Evolutionary conservation across 176 grass and related monocot species (phyloP), one percentile per base, ranked within the genome.

Genomic region (Carex scoparia): DNA sequence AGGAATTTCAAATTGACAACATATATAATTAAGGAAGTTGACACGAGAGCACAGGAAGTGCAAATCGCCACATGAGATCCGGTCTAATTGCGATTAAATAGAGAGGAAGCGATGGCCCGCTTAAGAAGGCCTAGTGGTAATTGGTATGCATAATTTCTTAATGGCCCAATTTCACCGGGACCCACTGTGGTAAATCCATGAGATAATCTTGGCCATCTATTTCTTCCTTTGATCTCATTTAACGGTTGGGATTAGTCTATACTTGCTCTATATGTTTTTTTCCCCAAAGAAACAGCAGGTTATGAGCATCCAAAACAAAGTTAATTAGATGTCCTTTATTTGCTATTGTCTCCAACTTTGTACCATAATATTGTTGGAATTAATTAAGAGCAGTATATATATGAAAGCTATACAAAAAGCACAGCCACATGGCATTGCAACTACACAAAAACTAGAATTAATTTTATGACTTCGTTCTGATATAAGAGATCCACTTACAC

Each of bases 101-200:
- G 81, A 83, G 61, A 53, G 44, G 40, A 32, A 51, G 44, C 18
- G 53, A 27, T 27, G 23, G 23, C 35, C 79, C 79, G 55, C 62
- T 53, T 46, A 42, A 23, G 57, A 15, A 83, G 80, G 61, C 40
- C 61, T 83, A 83, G 42, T 68, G 62, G 1, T 35, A 35, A 2
- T 2, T 2, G 33, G 61, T 15, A 14, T 68, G 61, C 19, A 68
- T 83, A 30, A 67, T 83, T 66, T 49, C 58, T 68, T 48, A 33
- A 7, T 46, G 42, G 19, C 35, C 31, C 58, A 32, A 73, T 77
- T 76, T 76, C 7, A 11, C 7, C 15, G n/a, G 46, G 49, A 56
- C 74, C 74, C 51, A 81, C 18, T 28, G 12, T 5, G 10, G 59
- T 81, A 81, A 81, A 65, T 65, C 54, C 51, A 81, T 65, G n/a